Percentiles rank a stretch among this genome's conserved stretches.
These are phyloP conservation scores for Rhynchosporium secalis DNA, from an alignment of 2,329 filamentous ascomycete species.

Conservation along the genomic window DNA sequence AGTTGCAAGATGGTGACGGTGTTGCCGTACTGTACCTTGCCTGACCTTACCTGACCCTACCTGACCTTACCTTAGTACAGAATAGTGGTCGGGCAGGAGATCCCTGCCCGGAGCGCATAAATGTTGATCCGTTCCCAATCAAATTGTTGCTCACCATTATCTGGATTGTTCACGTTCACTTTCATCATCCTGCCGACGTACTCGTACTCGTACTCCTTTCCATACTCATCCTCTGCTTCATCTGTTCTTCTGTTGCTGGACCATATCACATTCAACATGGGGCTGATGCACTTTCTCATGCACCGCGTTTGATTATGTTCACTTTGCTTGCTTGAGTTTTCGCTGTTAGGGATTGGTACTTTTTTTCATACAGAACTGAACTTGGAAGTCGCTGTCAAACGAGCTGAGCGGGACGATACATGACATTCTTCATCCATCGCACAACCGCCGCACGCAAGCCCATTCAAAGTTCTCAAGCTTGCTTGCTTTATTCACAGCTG, in stretches of 20 bases:
- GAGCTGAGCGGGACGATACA: conserved; percentile 6
- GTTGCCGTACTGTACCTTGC: too few relatives aligned
- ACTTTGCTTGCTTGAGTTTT: conserved; percentile 2
- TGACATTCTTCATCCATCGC: background rate
- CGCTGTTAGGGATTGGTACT: conserved; percentile 2
- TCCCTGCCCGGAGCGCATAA: too few relatives aligned
- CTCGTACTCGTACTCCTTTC: background rate
- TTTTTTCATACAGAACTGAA: background rate
- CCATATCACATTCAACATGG: background rate
- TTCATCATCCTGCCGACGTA: background rate
- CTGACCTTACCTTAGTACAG: too few relatives aligned
- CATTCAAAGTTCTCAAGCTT: background rate
- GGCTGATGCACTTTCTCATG: background rate
- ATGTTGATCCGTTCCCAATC: too few relatives aligned
- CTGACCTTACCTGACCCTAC: too few relatives aligned
- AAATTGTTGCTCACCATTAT: too few relatives aligned
- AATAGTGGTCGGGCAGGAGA: too few relatives aligned
- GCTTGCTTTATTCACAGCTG: background rate
- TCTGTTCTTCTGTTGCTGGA: conserved; percentile 1
- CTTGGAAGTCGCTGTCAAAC: background rate
- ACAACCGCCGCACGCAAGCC: background rate
- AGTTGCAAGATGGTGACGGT: too few relatives aligned
- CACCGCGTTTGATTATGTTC: background rate
- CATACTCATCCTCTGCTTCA: conserved; percentile 2
- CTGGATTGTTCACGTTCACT: background rate